Conservation (phyloP, 1,284 basidiomycete species). For the Naganishia sp. region DNA sequence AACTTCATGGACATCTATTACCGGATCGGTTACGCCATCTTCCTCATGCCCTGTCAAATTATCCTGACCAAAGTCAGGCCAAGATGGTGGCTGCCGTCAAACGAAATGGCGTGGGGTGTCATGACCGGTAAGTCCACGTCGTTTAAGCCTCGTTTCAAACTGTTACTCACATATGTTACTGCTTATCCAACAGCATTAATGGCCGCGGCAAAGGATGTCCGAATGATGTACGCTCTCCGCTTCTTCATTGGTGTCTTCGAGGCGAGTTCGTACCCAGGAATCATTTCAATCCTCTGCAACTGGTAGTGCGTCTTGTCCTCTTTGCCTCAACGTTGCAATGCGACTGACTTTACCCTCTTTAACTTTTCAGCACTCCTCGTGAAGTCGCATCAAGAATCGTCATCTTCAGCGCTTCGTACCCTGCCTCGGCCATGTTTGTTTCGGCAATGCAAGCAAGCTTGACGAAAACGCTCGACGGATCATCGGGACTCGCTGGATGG, state of each 20-base stretch:
- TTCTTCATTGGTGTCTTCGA: slow-evolving; percentile 47
- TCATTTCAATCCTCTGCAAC: slow-evolving; percentile 37
- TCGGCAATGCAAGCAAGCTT: slow-evolving; percentile 38
- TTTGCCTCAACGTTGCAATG: not conserved
- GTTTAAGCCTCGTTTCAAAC: no score
- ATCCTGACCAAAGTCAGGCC: slow-evolving; percentile 36
- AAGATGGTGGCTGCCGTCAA: slow-evolving; percentile 34
- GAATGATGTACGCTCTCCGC: slow-evolving; percentile 41
- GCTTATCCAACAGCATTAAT: slow-evolving; percentile 33
- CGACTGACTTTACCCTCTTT: not conserved
- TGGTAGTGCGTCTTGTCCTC: slow-evolving; percentile 37
- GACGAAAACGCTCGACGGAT: slow-evolving; percentile 35
- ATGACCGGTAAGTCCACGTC: slow-evolving; percentile 32
- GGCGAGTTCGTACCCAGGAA: slow-evolving; percentile 38
- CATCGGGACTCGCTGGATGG: slow-evolving; percentile 35
- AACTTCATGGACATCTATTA: slow-evolving; percentile 56
- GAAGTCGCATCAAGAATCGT: slow-evolving; percentile 40
- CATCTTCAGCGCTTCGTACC: slow-evolving; percentile 42
- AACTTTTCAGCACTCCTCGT: slow-evolving; percentile 34
- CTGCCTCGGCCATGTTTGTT: slow-evolving; percentile 42
- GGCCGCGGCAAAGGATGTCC: slow-evolving; percentile 35
- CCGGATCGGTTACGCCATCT: slow-evolving; percentile 38
- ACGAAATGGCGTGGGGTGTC: slow-evolving; percentile 36
- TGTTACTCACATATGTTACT: no score
- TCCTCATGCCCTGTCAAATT: slow-evolving; percentile 38